A percentile compares a stretch with the other conserved stretches of the same genome.
Conservation (phyloP, 108 stramenopile species). For the Epithemia pelagica region DNA sequence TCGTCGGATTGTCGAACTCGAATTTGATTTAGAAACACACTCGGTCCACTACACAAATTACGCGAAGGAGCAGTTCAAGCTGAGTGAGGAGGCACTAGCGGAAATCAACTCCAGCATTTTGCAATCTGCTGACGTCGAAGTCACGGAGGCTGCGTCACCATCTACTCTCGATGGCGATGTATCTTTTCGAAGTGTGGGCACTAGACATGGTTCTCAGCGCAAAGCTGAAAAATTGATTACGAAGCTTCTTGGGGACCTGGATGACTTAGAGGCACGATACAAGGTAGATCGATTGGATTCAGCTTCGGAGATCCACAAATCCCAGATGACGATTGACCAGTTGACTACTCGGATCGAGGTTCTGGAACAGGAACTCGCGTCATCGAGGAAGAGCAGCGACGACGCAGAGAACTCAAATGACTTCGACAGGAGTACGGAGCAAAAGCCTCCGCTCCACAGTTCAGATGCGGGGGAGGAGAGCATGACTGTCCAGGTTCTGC, state of each 20-base stretch:
- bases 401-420: no score
- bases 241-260: conserved; percentile 8
- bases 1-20: conserved; percentile 12
- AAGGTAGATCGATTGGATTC: conserved; percentile 4
- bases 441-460: no score
- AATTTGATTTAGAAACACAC: conserved; percentile 27
- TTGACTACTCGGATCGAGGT: neutral
- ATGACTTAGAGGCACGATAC: conserved; percentile 13
- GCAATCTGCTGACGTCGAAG: no score
- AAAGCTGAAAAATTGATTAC: conserved; percentile 8
- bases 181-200: neutral
- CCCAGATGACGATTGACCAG: neutral
- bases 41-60: conserved; percentile 17
- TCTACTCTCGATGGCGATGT: neutral
- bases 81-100: conserved; percentile 14
- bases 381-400: neutral
- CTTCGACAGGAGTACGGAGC: no score
- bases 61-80: conserved; percentile 10
- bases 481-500: no score
- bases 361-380: no score
- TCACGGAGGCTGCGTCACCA: neutral
- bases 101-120: conserved; percentile 1
- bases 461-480: no score
- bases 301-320: neutral
- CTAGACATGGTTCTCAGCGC: neutral